These are phyloP conservation scores for Anthracocystis walkeri DNA, from an alignment of 1,284 basidiomycete species.

Conservation along the genomic window DNA sequence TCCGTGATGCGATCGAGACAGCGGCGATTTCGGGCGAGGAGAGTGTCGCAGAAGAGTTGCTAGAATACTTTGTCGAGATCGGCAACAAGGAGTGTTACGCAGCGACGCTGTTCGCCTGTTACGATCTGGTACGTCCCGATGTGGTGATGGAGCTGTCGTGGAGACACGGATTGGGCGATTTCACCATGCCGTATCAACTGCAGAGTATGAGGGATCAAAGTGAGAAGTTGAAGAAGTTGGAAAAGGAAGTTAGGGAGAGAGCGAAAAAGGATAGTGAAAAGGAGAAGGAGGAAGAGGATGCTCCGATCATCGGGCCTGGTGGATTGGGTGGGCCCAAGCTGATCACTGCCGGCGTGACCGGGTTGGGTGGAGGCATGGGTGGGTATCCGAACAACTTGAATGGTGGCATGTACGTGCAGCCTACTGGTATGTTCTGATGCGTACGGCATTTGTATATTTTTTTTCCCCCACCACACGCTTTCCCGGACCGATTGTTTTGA, in stretches of 20 bases:
- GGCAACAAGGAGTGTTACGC: conserved; percentile 99
- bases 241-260: conserved; percentile 82
- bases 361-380: conserved; percentile 9
- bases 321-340: conserved; percentile 51
- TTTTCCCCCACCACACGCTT: too few species aligned
- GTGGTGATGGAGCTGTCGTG: conserved; percentile 93
- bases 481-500: not conserved
- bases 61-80: conserved; percentile 87
- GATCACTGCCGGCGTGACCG: conserved; percentile 51
- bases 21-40: conserved; percentile 83
- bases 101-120: conserved; percentile 88
- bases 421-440: conserved; percentile 39
- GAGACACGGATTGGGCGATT: conserved; percentile 94
- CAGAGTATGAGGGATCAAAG: conserved; percentile 76
- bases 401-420: conserved; percentile 52
- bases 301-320: conserved; percentile 52
- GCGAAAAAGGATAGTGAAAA: conserved; percentile 81
- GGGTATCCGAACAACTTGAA: conserved; percentile 47
- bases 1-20: conserved; percentile 94
- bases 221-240: conserved; percentile 73
- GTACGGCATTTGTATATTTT: conserved; percentile 1
- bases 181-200: conserved; percentile 93
- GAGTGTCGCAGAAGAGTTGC: conserved; percentile 91
- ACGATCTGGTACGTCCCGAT: conserved; percentile 90
- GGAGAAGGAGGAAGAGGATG: conserved; percentile 79